A percentile compares a stretch with the other conserved stretches of the same genome.
Conservation (phyloP, 148 eudicot species). For the Heliosperma pusillum region DNA sequence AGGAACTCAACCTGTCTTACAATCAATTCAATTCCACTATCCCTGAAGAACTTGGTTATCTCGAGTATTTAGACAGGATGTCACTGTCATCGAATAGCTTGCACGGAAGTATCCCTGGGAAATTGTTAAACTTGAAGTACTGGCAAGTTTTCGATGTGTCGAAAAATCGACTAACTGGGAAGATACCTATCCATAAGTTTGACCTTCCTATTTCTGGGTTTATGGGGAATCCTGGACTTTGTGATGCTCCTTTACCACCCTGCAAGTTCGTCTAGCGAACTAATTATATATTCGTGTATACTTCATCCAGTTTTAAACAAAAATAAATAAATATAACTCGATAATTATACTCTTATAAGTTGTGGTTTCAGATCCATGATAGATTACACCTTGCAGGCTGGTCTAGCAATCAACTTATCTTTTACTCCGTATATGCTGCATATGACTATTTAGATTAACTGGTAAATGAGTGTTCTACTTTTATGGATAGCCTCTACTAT, state of each 20-base stretch:
- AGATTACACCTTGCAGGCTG: slow-evolving; percentile 2
- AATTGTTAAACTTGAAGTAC: background rate
- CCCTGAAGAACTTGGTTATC: slow-evolving; percentile 48
- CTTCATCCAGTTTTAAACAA: no score
- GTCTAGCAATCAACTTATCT: no score
- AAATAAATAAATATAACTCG: no score
- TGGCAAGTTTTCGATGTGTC: background rate
- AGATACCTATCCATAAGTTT: background rate
- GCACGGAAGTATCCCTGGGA: slow-evolving; percentile 35
- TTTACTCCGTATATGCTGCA: no score
- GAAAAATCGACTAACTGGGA: background rate
- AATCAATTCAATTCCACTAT: slow-evolving; percentile 45
- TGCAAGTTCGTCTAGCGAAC: background rate
- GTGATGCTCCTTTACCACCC: background rate
- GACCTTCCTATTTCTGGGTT: background rate
- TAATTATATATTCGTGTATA: no score
- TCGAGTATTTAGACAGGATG: slow-evolving; percentile 35
- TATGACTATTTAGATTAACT: no score
- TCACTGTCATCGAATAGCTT: slow-evolving; percentile 65
- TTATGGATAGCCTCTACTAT: no score
- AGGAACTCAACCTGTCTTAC: slow-evolving; percentile 50
- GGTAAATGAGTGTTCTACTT: no score
- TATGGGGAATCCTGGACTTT: background rate
- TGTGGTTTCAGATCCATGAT: background rate
- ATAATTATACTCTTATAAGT: no score